phyloP scores from a whole-genome alignment of 108 stramenopile genomes.

The Nannochloropsis gaditana region DNA sequence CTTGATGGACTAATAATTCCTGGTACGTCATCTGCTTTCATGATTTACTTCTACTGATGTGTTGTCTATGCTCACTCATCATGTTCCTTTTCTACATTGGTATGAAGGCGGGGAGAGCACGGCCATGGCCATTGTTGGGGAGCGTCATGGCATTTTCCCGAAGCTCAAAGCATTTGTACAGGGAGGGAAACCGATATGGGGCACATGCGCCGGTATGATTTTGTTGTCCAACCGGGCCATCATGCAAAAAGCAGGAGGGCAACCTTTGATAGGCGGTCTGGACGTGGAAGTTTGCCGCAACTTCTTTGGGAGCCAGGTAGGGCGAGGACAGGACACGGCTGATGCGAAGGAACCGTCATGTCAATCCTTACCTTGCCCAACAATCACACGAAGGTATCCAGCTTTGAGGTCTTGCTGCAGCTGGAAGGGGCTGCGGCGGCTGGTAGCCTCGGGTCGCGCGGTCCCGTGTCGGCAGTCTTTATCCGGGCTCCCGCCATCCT shows the following conservation, averaged over 20 bases:
- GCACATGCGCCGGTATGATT: constrained; percentile 98
- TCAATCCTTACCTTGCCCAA: neutral
- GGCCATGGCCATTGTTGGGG: constrained; percentile 74
- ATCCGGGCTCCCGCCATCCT: constrained; percentile 96
- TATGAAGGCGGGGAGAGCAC: constrained; percentile 81
- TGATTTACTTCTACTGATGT: neutral
- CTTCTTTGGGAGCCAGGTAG: constrained; percentile 88
- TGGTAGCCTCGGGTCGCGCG: constrained; percentile 20
- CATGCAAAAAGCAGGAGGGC: constrained; percentile 67
- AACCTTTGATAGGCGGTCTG: constrained; percentile 86
- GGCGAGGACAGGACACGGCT: neutral
- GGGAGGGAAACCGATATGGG: constrained; percentile 73
- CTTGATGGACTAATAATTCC: constrained; percentile 92
- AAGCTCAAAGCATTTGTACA: constrained; percentile 66
- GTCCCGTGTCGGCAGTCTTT: constrained; percentile 68
- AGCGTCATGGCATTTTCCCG: constrained; percentile 45
- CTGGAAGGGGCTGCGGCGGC: neutral
- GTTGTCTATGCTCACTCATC: neutral
- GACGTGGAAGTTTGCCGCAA: constrained; percentile 90
- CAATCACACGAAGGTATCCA: constrained; percentile 54
- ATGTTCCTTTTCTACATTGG: neutral
- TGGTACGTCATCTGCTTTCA: constrained; percentile 39
- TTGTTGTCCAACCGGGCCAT: constrained; percentile 83
- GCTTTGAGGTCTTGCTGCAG: constrained; percentile 68
- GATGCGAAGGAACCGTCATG: neutral